These are phyloP conservation scores for Tolypocladium nubicola DNA, from an alignment of 2,329 filamentous ascomycete species.

Conservation along the genomic window DNA sequence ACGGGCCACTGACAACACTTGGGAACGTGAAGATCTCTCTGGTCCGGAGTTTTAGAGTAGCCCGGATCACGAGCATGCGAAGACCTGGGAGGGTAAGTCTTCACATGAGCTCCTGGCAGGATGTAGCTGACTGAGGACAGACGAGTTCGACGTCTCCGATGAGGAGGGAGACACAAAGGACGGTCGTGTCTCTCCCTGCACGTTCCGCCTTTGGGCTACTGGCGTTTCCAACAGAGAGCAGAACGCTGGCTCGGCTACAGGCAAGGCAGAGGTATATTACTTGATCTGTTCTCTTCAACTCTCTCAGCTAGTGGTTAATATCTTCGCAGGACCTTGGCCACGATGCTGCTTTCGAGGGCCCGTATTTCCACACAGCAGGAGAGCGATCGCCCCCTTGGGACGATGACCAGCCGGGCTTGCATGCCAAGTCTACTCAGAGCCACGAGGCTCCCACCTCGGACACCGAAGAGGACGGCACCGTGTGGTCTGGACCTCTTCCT, in stretches of 20 bases:
- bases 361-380: not conserved
- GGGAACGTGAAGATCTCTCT: not conserved
- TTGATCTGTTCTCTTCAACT: too few species aligned
- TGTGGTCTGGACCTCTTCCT: too few species aligned
- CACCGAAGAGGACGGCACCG: too few species aligned
- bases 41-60: not conserved
- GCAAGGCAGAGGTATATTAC: not conserved
- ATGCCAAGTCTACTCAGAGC: too few species aligned
- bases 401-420: not conserved
- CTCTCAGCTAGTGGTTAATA: not conserved
- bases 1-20: not conserved
- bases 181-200: conserved; percentile 28
- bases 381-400: not conserved
- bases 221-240: conserved; percentile 9
- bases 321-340: not conserved
- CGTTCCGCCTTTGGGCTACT: conserved; percentile 26
- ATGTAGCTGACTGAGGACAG: not conserved
- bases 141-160: conserved; percentile 23
- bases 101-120: not conserved
- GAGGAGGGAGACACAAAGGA: conserved; percentile 26
- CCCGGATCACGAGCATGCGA: not conserved
- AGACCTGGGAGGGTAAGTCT: not conserved
- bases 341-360: too few species aligned
- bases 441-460: too few species aligned
- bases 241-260: not conserved